Evolutionary conservation across 768 basidiomycete genomes (phyloP).

Genomic region (Artomyces pyxidatus): DNA sequence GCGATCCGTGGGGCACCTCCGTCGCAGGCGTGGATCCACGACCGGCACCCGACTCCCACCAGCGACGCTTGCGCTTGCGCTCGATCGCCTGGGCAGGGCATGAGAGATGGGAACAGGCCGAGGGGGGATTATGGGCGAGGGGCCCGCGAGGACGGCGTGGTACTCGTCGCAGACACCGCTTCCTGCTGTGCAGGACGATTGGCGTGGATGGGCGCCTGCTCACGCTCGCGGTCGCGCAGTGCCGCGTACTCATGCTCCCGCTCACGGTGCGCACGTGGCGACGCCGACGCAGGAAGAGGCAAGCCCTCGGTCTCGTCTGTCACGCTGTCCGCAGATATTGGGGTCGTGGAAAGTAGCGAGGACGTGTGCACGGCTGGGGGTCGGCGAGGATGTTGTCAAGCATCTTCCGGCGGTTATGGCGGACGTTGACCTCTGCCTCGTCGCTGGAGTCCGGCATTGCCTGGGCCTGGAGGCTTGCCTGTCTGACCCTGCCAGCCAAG

Average conservation of each 20-base stretch:
- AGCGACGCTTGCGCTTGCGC: constrained; percentile 15
- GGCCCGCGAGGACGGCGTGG: neutral
- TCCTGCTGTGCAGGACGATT: neutral
- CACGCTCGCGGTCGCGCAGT: neutral
- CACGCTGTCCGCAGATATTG: neutral
- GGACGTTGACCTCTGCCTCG: constrained; percentile 10
- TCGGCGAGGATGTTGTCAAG: constrained; percentile 3
- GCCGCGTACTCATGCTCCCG: neutral
- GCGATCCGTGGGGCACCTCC: neutral
- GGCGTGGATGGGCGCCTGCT: constrained; percentile 9
- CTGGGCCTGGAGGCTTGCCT: constrained; percentile 7
- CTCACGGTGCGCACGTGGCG: no score
- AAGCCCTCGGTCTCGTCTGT: neutral
- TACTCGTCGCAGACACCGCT: neutral
- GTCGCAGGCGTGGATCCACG: neutral
- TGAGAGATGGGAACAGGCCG: constrained; percentile 9
- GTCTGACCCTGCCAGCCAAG: constrained; percentile 3
- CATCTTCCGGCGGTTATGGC: neutral
- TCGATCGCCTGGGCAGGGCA: constrained; percentile 11
- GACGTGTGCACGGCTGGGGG: neutral
- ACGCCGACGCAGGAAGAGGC: neutral
- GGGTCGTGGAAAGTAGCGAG: neutral
- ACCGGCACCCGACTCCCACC: constrained; percentile 10
- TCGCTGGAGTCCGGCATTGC: constrained; percentile 14
- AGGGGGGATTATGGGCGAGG: neutral